Evolutionary conservation across 257 asterid genomes (phyloP).

Genomic region (Buddleja alternifolia): DNA sequence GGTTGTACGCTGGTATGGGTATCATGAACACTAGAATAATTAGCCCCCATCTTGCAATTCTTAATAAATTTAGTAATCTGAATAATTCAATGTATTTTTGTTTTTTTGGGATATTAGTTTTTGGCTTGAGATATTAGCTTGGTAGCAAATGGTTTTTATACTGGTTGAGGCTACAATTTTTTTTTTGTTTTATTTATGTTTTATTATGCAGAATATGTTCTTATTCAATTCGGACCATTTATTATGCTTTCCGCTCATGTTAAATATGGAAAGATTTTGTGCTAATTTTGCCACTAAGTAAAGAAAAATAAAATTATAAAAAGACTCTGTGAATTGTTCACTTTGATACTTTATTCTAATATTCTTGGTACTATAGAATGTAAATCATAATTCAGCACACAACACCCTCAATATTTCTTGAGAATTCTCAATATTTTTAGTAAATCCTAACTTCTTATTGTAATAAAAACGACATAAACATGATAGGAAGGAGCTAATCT

Average conservation of each 20-base stretch:
- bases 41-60: slow-evolving; percentile 44
- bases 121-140: slow-evolving; percentile 15
- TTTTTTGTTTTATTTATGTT: neutral
- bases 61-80: neutral
- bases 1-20: slow-evolving; percentile 3
- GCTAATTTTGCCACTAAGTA: neutral
- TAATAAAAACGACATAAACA: too few relatives aligned
- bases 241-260: slow-evolving; percentile 26
- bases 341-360: neutral
- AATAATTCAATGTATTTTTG: too few relatives aligned
- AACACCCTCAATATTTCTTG: too few relatives aligned
- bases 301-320: neutral
- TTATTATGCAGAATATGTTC: slow-evolving; percentile 45
- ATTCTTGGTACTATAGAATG: neutral
- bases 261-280: slow-evolving; percentile 27
- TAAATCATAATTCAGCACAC: neutral
- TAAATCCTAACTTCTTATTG: too few relatives aligned
- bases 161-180: neutral
- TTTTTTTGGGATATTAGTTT: too few relatives aligned
- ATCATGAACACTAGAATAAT: slow-evolving; percentile 35
- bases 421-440: too few relatives aligned
- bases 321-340: too few relatives aligned
- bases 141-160: slow-evolving; percentile 32
- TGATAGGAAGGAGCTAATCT: too few relatives aligned
- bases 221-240: slow-evolving; percentile 34